Conservation (phyloP, 192 early-diverging fungal genomes). For the Podila clonocystis region DNA sequence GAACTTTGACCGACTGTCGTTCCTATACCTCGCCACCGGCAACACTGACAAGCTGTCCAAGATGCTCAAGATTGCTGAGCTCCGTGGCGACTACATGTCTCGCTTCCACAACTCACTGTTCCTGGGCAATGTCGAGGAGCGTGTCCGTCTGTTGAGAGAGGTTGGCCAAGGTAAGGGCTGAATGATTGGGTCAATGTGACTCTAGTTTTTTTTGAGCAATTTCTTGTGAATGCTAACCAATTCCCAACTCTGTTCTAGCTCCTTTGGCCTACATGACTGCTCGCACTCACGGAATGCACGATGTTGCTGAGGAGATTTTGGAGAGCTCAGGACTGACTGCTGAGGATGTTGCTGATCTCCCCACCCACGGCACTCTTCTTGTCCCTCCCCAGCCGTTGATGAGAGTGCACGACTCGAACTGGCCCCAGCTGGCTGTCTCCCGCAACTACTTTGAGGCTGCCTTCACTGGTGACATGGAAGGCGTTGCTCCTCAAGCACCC, state of each 20-base stretch:
- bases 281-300: constrained; percentile 86
- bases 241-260: constrained; percentile 47
- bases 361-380: constrained; percentile 62
- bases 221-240: too few relatives aligned
- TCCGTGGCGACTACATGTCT: constrained; percentile 85
- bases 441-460: constrained; percentile 87
- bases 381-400: constrained; percentile 78
- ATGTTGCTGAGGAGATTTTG: constrained; percentile 87
- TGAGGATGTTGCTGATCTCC: constrained; percentile 63
- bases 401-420: constrained; percentile 83
- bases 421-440: constrained; percentile 90
- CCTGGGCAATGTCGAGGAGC: constrained; percentile 93
- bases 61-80: constrained; percentile 95
- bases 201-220: too few relatives aligned
- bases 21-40: constrained; percentile 94
- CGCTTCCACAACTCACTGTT: constrained; percentile 94
- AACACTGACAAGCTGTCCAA: constrained; percentile 91
- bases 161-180: constrained; percentile 81
- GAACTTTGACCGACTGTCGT: constrained; percentile 93
- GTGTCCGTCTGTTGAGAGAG: constrained; percentile 83
- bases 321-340: constrained; percentile 73
- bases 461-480: constrained; percentile 65
- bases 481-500: constrained; percentile 54
- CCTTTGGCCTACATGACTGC: constrained; percentile 95
- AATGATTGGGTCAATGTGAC: too few relatives aligned